Conservation (phyloP, 768 basidiomycete genomes). For the Rickenella mellea region DNA sequence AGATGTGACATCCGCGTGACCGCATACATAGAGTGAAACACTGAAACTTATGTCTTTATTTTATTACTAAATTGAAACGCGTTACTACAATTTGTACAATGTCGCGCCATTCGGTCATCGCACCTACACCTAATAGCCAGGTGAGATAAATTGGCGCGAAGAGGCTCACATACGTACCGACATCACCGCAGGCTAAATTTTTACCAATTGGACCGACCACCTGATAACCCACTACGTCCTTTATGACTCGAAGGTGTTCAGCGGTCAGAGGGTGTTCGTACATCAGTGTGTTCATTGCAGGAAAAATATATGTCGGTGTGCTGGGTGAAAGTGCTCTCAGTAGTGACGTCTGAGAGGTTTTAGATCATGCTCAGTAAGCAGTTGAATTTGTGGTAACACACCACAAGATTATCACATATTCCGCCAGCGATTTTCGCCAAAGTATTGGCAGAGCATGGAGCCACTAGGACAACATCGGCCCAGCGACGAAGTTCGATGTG, state of each 20-base stretch:
- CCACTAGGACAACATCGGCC: conserved; percentile 93
- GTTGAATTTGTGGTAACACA: conserved; percentile 21
- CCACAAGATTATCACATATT: conserved; percentile 83
- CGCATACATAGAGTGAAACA: not conserved
- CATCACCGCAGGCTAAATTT: conserved; percentile 81
- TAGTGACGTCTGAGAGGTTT: conserved; percentile 50
- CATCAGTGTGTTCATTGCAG: conserved; percentile 99
- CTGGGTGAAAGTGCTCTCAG: conserved; percentile 75
- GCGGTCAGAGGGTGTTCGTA: conserved; percentile 88
- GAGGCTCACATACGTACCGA: conserved; percentile 43
- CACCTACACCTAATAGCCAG: conserved; percentile 54
- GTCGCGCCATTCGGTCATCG: conserved; percentile 95
- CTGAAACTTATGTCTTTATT: not conserved
- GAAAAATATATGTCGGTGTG: conserved; percentile 86
- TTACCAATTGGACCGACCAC: conserved; percentile 87
- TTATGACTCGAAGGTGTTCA: conserved; percentile 68
- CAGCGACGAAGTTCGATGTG: conserved; percentile 92
- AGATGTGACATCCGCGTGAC: conserved; percentile 2
- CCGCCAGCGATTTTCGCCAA: conserved; percentile 88
- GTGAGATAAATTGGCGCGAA: not conserved
- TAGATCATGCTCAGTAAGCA: not conserved
- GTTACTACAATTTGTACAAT: conserved; percentile 69
- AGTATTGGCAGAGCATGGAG: conserved; percentile 96
- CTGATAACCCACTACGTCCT: conserved; percentile 68
- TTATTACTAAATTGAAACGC: conserved; percentile 22